A percentile compares a stretch with the other conserved stretches of the same genome.
These are phyloP conservation scores for Prunus mume DNA, from an alignment of 306 rosid genomes.

Conservation along the genomic window DNA sequence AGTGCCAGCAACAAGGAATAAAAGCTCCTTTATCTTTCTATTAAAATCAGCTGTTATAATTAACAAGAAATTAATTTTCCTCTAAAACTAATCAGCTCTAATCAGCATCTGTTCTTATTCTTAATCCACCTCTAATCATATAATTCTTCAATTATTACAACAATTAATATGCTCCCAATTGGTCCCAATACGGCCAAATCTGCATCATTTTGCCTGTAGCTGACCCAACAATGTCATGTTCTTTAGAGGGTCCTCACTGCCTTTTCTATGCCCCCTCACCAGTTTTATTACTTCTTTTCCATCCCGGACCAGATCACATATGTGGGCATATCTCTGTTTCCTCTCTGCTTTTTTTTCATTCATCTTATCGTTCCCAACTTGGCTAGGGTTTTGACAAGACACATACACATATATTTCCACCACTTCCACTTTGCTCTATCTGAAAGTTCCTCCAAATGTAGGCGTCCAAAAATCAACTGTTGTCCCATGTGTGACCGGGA, in stretches of 20 bases:
- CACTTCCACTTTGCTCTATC: conserved; percentile 42
- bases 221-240: conserved; percentile 50
- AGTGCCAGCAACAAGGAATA: conserved; percentile 53
- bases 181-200: conserved; percentile 46
- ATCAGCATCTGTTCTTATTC: conserved; percentile 53
- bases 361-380: conserved; percentile 67
- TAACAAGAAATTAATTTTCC: conserved; percentile 32
- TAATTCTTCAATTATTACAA: conserved; percentile 67
- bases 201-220: conserved; percentile 70
- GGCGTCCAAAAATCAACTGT: conserved; percentile 98
- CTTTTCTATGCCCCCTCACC: conserved; percentile 43
- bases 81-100: conserved; percentile 32
- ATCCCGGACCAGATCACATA: conserved; percentile 30
- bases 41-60: conserved; percentile 3
- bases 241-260: conserved; percentile 50
- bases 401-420: not conserved
- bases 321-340: conserved; percentile 43
- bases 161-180: conserved; percentile 52
- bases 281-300: conserved; percentile 32
- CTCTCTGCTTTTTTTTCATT: conserved; percentile 12
- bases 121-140: conserved; percentile 49
- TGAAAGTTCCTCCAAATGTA: conserved; percentile 75
- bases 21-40: conserved; percentile 44
- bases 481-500: conserved; percentile 83
- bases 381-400: conserved; percentile 63